These are phyloP conservation scores for Fagopyrum esculentum DNA, from an alignment of 148 eudicot species.

Conservation along the genomic window DNA sequence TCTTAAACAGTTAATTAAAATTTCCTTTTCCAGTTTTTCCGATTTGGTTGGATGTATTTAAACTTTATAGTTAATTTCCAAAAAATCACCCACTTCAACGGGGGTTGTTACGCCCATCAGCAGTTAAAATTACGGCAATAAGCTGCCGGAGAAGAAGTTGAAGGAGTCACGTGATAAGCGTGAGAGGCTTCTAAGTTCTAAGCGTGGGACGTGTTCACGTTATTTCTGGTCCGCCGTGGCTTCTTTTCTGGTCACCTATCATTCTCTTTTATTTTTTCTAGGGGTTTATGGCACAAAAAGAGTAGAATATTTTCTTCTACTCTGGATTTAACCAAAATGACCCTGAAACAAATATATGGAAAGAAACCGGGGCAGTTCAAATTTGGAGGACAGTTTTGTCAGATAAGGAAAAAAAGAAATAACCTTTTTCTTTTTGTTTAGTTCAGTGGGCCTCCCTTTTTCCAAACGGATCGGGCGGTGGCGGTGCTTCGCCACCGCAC, in stretches of 20 bases:
- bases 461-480: neutral
- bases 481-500: slow-evolving; percentile 3
- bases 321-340: neutral
- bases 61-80: neutral
- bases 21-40: neutral
- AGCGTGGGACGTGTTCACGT: neutral
- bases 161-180: neutral
- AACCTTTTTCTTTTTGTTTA: neutral
- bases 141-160: neutral
- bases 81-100: neutral
- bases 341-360: neutral
- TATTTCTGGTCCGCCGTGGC: neutral
- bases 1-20: neutral
- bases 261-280: slow-evolving; percentile 12
- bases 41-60: neutral
- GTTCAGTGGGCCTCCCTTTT: slow-evolving; percentile 1
- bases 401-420: slow-evolving; percentile 4
- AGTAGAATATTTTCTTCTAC: neutral
- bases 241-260: slow-evolving; percentile 25
- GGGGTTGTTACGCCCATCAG: neutral
- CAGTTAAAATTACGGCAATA: slow-evolving; percentile 11
- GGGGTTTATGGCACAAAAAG: neutral
- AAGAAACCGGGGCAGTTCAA: neutral
- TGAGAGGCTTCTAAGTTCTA: neutral
- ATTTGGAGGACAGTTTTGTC: slow-evolving; percentile 20